Base-by-base conservation (phyloP, 768 basidiomycete species). In the Arthromyces matolae region DNA sequence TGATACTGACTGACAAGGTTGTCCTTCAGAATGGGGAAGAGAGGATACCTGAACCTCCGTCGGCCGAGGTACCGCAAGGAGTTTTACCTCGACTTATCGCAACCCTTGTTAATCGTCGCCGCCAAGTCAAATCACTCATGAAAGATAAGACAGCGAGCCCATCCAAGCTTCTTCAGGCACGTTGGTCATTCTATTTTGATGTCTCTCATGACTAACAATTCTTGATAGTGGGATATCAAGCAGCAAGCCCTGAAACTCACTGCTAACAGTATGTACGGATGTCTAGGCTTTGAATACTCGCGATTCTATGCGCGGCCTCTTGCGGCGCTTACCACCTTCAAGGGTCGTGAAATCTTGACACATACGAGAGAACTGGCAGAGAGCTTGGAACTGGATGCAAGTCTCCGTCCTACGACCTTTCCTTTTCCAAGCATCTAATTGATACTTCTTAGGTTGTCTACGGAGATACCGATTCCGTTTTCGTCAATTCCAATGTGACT, bases 211-310 rank as follows among this genome's bases (percentile, higher is more conserved):
- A n/a, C 45, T 28, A 22, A 37, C 22, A 40, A 28, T 18, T 34
- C 22, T 12, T 35, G 34, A 12, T 47, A 97, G 90, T 98, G 86
- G 60, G 93, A 99, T 59, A 96, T 98, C 71, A 93, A 93, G 62
- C 96, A 99, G 58, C 85, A 90, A 66, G 96, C 96, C 1, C 74
- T 98, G 41, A 98, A 98, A 70, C 82, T 98, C 27, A 99, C 96
- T 4, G 96, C 96, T 40, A 98, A 99, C 71, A 94, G 91, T 75
- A 99, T 98, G 96, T 99, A 99, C 66, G 96, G 96, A 14, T 99
- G 96, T 74, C 84, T 99, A 18, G 96, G 96, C 39, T 98, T 97
- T 63, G 93, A 94, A 61, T 89, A 93, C 57, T 97, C 96, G 8
- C 75, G 96, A 41, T 98, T 98, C 74, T 97, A 93, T 55, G 96